A percentile compares a stretch with the other conserved stretches of the same genome.
phyloP scores from a whole-genome alignment of 148 eudicot species.

The Rhododendron ferrugineum region DNA sequence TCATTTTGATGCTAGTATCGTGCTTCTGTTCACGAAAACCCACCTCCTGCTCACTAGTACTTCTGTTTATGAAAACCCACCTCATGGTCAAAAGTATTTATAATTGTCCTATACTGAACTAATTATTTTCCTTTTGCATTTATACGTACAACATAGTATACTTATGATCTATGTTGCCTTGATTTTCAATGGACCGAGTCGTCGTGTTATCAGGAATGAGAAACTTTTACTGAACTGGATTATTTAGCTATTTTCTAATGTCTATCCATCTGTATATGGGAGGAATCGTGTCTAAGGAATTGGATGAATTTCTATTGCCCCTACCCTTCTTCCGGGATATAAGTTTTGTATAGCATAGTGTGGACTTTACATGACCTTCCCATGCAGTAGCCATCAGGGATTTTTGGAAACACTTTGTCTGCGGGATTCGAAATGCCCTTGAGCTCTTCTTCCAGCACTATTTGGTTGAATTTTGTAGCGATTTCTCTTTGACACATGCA shows the following conservation, averaged over 20 bases:
- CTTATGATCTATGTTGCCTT: neutral
- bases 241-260: no score
- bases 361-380: neutral
- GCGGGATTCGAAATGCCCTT: neutral
- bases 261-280: neutral
- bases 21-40: neutral
- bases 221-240: neutral
- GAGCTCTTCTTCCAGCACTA: neutral
- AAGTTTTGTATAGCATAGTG: neutral
- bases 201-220: neutral
- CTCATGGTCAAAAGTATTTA: neutral
- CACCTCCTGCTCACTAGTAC: neutral
- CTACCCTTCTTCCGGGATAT: neutral
- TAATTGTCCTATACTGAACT: neutral
- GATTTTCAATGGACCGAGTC: no score
- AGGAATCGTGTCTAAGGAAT: no score
- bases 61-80: no score
- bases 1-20: neutral
- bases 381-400: neutral
- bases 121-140: no score
- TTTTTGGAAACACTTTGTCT: neutral
- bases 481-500: neutral
- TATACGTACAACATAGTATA: no score
- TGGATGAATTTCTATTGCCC: no score
- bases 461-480: neutral